A percentile compares a stretch with the other conserved stretches of the same genome.
Evolutionary conservation across 352 stramenopile species (phyloP).

Genomic region (Globisporangium yorkense): DNA sequence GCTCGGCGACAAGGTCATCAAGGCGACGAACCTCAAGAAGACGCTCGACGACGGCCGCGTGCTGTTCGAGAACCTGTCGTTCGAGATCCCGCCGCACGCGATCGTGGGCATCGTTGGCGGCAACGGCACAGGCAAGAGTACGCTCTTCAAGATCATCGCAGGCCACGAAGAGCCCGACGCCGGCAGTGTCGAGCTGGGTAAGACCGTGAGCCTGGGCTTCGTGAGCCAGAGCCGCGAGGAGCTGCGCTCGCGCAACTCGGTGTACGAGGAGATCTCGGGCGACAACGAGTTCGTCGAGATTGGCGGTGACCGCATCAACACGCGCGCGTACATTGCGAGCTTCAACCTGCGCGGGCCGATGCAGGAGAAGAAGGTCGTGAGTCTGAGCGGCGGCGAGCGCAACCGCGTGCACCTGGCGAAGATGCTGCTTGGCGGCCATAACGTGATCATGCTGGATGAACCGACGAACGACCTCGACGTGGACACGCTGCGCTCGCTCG

Average conservation of each 20-base stretch:
- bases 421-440: constrained; percentile 78
- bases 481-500: constrained; percentile 83
- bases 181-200: constrained; percentile 64
- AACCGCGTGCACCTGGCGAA: constrained; percentile 85
- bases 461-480: constrained; percentile 86
- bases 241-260: constrained; percentile 47
- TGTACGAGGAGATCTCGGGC: constrained; percentile 84
- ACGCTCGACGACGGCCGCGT: constrained; percentile 63
- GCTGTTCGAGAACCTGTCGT: constrained; percentile 93
- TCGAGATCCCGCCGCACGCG: constrained; percentile 93
- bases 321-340: constrained; percentile 78
- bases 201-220: constrained; percentile 75
- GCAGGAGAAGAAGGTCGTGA: constrained; percentile 79
- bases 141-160: constrained; percentile 95
- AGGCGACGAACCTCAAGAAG: constrained; percentile 70
- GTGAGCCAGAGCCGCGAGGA: constrained; percentile 77
- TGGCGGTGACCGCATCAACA: constrained; percentile 73
- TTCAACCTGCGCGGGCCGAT: constrained; percentile 82
- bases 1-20: constrained; percentile 91
- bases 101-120: constrained; percentile 97
- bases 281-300: constrained; percentile 84
- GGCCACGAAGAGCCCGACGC: constrained; percentile 86
- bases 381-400: constrained; percentile 74
- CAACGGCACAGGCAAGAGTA: constrained; percentile 97
- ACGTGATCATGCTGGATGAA: constrained; percentile 87